Base-by-base conservation (phyloP, 2,329 filamentous ascomycete genomes). In the Cercospora sesami region DNA sequence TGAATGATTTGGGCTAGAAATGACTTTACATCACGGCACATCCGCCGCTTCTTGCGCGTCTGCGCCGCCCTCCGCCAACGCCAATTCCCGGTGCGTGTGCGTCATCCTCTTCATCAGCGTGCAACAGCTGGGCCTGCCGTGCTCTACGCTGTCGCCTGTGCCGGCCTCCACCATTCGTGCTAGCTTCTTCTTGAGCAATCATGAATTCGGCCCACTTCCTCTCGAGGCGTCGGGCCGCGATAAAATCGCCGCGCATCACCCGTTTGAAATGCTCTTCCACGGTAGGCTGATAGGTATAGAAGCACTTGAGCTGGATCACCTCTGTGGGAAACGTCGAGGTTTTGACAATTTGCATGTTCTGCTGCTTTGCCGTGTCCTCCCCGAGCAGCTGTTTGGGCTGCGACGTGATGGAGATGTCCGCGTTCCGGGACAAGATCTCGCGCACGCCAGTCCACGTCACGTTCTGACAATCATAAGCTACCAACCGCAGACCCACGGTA, bases 121-220 rank as follows among this genome's bases (percentile, higher is more conserved):
- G 92, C 72, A 92, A 83, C 77, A 90, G 85, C 76, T 93, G 90
- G 5, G 93, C 93, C 78, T 96, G 92, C 58, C 94, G 86, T 1
- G 92, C 92, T 68, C 94, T 85, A 60, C 93, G 86, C 71, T 93
- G 84, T 67, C 94, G 83, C 63, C 93, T 84, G 64, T 93, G 85
- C 2, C 86, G 83, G 5, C 91, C 89, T 1, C 85, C 86, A 1
- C 90, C 92, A 2, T 82, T 84, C 2, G 86, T 86, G 2, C 90
- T 91, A 0, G 91, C 92, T 78, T 97, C 94, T 79, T 97, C 93
- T 61, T 87, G 91, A 16, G 92, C 89, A 81, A 96, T 92, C 93
- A 97, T 97, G 79, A 93, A 96, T 64, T 96, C 91, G 0, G 91
- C 90, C 94, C 94, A 98, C 78, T 94, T 96, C 71, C 89, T 86